Conservation (phyloP, 345 rosid species). For the Noccaea bulbosa region DNA sequence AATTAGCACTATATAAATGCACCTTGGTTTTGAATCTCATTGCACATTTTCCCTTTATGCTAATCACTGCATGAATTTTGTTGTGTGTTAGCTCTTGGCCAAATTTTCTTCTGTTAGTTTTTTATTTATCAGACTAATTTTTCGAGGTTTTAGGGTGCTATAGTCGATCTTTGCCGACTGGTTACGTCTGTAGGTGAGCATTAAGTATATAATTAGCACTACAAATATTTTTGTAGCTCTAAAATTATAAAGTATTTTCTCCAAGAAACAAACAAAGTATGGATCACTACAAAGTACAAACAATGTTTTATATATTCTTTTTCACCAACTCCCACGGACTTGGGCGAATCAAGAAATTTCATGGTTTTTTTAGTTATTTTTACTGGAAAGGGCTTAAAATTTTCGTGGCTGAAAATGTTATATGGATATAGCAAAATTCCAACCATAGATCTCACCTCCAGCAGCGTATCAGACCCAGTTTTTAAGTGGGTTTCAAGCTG, state of each 20-base stretch:
- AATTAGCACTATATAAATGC: conserved; percentile 14
- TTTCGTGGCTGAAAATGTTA: neutral
- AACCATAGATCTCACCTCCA: neutral
- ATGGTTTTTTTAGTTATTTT: neutral
- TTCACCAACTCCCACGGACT: conserved; percentile 2
- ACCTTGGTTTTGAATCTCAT: conserved; percentile 20
- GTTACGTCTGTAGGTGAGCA: neutral
- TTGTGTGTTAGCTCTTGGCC: conserved; percentile 8
- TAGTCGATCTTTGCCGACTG: neutral
- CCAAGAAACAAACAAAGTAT: neutral
- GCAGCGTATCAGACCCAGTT: too few species aligned
- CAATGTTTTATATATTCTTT: neutral
- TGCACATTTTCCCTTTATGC: neutral
- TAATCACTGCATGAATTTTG: conserved; percentile 5
- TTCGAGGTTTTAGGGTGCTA: neutral
- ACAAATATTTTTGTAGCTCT: neutral
- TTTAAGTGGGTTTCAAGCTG: too few species aligned
- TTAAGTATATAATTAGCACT: neutral
- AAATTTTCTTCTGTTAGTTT: neutral
- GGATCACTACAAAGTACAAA: neutral
- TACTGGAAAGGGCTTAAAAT: neutral
- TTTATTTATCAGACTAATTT: neutral
- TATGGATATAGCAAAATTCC: neutral
- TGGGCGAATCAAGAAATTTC: neutral
- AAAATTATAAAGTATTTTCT: neutral